Conservation (phyloP, 495 filamentous ascomycete species). For the Lichina pygmaea region DNA sequence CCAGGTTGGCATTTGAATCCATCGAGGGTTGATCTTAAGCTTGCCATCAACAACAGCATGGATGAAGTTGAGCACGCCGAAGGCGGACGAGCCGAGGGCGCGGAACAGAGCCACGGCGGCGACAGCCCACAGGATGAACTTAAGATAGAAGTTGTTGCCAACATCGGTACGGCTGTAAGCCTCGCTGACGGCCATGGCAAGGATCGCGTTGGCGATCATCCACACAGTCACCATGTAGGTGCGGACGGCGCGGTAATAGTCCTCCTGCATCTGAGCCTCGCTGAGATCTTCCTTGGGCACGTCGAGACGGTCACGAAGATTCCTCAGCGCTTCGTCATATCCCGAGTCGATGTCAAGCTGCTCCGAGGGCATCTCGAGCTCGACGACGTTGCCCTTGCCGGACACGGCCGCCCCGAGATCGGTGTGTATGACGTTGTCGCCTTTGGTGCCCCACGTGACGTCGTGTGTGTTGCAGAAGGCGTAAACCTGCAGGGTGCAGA, state of each 20-base stretch:
- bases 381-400: conserved; percentile 43
- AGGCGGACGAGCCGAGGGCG: conserved; percentile 54
- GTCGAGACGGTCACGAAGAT: conserved; percentile 78
- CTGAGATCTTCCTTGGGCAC: conserved; percentile 31
- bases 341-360: conserved; percentile 96
- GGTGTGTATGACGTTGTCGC: conserved; percentile 78
- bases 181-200: conserved; percentile 86
- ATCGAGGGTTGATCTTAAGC: conserved; percentile 26
- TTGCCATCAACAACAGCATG: conserved; percentile 69
- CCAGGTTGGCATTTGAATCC: conserved; percentile 6
- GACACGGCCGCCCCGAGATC: conserved; percentile 68
- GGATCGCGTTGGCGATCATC: conserved; percentile 76
- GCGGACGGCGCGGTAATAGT: conserved; percentile 92
- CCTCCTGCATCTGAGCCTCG: conserved; percentile 75
- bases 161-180: conserved; percentile 44
- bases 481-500: conserved; percentile 94
- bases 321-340: conserved; percentile 91
- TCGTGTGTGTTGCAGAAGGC: conserved; percentile 99
- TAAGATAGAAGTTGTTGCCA: conserved; percentile 66
- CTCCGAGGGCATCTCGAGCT: conserved; percentile 89
- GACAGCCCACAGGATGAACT: conserved; percentile 81
- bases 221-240: conserved; percentile 97
- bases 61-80: conserved; percentile 54
- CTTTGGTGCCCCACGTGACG: conserved; percentile 97
- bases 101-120: conserved; percentile 65